These are phyloP conservation scores for Thraustotheca clavata DNA, from an alignment of 352 stramenopile genomes.

Conservation along the genomic window DNA sequence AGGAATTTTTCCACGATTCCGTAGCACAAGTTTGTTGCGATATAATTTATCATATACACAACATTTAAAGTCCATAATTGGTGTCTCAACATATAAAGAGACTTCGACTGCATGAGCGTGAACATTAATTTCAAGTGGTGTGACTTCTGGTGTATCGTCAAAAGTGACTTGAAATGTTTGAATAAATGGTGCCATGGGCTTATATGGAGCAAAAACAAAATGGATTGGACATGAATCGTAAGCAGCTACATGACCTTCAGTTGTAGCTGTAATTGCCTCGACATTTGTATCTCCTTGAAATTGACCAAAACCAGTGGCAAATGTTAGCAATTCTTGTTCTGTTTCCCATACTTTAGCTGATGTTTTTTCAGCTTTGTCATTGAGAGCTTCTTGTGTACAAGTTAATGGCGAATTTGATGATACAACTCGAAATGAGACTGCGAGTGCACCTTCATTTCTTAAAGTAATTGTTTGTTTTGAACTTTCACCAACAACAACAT, in stretches of 20 bases:
- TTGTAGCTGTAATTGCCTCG: slow-evolving; percentile 12
- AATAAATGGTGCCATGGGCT: background rate
- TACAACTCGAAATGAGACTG: slow-evolving; percentile 37
- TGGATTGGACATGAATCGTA: slow-evolving; percentile 17
- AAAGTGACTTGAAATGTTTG: slow-evolving; percentile 25
- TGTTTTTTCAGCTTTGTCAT: background rate
- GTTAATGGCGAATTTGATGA: background rate
- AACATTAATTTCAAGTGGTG: slow-evolving; percentile 24
- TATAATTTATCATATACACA: slow-evolving; percentile 85
- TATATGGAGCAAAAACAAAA: slow-evolving; percentile 26
- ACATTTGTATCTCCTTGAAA: slow-evolving; percentile 13
- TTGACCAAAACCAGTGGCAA: slow-evolving; percentile 18
- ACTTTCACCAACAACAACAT: slow-evolving; percentile 75
- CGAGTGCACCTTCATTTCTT: slow-evolving; percentile 63
- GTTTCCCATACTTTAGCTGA: background rate
- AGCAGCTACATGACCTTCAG: slow-evolving; percentile 16
- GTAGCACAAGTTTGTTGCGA: slow-evolving; percentile 59
- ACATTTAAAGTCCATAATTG: slow-evolving; percentile 67
- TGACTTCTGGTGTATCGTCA: slow-evolving; percentile 23
- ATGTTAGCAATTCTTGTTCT: slow-evolving; percentile 16
- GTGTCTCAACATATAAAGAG: slow-evolving; percentile 33
- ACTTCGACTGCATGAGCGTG: slow-evolving; percentile 27
- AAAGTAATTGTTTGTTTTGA: slow-evolving; percentile 42
- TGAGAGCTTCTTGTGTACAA: background rate
- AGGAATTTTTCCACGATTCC: slow-evolving; percentile 84